Evolutionary conservation across 2,329 filamentous ascomycete species (phyloP).

Genomic region (Colletotrichum lindemuthianum): DNA sequence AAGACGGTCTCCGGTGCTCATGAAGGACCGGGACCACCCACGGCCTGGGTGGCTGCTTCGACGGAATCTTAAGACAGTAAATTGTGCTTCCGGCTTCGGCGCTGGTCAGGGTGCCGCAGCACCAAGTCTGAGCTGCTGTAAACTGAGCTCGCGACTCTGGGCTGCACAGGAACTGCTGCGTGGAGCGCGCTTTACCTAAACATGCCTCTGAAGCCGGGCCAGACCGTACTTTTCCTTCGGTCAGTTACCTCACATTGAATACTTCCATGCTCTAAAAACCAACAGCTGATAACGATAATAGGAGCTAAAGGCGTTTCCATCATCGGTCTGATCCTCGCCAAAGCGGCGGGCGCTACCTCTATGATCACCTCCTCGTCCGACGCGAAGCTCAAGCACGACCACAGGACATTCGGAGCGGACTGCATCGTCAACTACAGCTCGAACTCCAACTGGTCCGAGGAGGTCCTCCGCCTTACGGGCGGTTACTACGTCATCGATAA

Average conservation of each 20-base stretch:
- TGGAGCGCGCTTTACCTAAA: conserved; percentile 60
- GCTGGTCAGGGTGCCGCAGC: conserved; percentile 52
- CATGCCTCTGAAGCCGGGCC: conserved; percentile 49
- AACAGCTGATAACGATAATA: conserved; percentile 30
- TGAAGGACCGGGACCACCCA: conserved; percentile 37
- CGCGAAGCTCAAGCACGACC: conserved; percentile 52
- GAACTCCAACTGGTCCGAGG: conserved; percentile 54
- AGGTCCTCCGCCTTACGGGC: conserved; percentile 57
- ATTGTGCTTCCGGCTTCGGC: conserved; percentile 51
- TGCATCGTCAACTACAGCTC: conserved; percentile 60
- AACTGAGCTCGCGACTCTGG: conserved; percentile 49
- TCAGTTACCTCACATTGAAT: conserved; percentile 1
- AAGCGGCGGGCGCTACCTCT: conserved; percentile 54
- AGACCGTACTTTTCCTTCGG: conserved; percentile 51
- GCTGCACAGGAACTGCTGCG: conserved; percentile 57
- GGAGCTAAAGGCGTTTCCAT: conserved; percentile 60
- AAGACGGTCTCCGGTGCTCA: conserved; percentile 41
- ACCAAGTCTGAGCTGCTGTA: conserved; percentile 45
- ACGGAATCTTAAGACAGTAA: conserved; percentile 55
- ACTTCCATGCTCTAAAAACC: neutral
- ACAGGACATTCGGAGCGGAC: conserved; percentile 52
- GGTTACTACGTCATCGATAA: conserved; percentile 53
- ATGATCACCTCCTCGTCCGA: conserved; percentile 63
- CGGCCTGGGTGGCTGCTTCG: conserved; percentile 42
- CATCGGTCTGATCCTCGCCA: conserved; percentile 56